phyloP scores from a whole-genome alignment of 2,329 filamentous ascomycete species.

The Paradendryphiella salina region DNA sequence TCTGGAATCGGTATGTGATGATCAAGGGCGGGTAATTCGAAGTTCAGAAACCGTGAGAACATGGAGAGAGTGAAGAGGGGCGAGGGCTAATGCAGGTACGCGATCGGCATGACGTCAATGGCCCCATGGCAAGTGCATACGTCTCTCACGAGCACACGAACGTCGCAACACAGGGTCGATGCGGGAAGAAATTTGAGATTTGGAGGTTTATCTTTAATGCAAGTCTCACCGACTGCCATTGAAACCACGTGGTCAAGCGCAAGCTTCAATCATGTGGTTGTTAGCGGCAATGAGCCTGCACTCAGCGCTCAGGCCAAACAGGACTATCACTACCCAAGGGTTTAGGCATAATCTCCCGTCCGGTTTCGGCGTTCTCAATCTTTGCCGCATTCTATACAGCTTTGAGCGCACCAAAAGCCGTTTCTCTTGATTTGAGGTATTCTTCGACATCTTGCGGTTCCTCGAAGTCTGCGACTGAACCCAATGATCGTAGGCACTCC shows the following conservation, averaged over 20 bases:
- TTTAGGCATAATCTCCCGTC: constrained; percentile 59
- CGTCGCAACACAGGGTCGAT: too few species aligned
- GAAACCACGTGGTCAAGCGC: too few species aligned
- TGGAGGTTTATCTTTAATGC: too few species aligned
- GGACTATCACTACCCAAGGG: constrained; percentile 54
- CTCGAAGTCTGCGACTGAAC: constrained; percentile 48
- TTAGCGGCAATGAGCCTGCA: neutral
- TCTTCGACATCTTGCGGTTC: constrained; percentile 35
- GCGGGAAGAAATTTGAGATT: too few species aligned
- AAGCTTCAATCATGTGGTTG: too few species aligned
- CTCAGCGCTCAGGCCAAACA: constrained; percentile 38
- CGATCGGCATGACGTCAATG: constrained; percentile 9
- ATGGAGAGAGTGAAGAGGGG: neutral
- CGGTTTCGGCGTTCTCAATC: constrained; percentile 52
- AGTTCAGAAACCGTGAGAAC: neutral
- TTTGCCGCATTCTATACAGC: constrained; percentile 55
- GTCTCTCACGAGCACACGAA: neutral
- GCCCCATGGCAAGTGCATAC: constrained; percentile 4
- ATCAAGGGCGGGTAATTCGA: neutral
- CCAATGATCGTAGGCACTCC: constrained; percentile 60
- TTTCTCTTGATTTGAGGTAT: constrained; percentile 52
- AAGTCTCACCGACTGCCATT: too few species aligned
- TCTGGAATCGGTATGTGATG: neutral
- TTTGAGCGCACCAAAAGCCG: constrained; percentile 53
- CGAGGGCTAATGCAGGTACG: constrained; percentile 10